A percentile compares a stretch with the other conserved stretches of the same genome.
Evolutionary conservation across 192 early-diverging fungal species (phyloP).

Genomic region (Spizellomyces punctatus): DNA sequence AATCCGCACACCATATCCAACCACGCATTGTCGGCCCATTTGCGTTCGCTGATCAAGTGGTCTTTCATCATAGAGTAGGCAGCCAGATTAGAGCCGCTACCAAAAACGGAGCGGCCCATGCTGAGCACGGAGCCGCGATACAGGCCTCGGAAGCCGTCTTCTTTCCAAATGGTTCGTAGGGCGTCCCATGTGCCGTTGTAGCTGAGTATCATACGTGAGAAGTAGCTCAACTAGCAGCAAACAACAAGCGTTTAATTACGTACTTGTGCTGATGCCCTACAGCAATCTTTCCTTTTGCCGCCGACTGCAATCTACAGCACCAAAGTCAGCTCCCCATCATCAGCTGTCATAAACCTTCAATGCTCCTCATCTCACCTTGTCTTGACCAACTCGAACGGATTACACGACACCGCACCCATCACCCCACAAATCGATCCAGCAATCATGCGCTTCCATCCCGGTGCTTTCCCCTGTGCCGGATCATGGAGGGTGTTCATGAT

Average conservation of each 20-base stretch:
- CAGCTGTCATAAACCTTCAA: too few species aligned
- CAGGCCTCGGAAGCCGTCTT: slow-evolving; percentile 62
- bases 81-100: slow-evolving; percentile 68
- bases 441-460: slow-evolving; percentile 77
- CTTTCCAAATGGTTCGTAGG: slow-evolving; percentile 48
- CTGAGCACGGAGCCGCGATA: slow-evolving; percentile 71
- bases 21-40: slow-evolving; percentile 64
- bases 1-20: slow-evolving; percentile 71
- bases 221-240: not conserved
- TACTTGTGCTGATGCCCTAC: slow-evolving; percentile 70
- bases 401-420: slow-evolving; percentile 73
- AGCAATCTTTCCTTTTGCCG: slow-evolving; percentile 53
- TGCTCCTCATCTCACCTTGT: slow-evolving; percentile 40
- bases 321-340: too few species aligned
- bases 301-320: slow-evolving; percentile 55
- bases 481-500: slow-evolving; percentile 66
- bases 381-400: slow-evolving; percentile 78
- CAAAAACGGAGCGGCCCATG: slow-evolving; percentile 67
- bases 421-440: slow-evolving; percentile 73
- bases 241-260: not conserved
- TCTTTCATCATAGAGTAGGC: slow-evolving; percentile 72
- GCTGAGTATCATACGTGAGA: slow-evolving; percentile 6
- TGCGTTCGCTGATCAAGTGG: slow-evolving; percentile 54
- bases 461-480: slow-evolving; percentile 50
- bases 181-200: slow-evolving; percentile 65